phyloP scores from a whole-genome alignment of 257 asterid species.

The Plectranthus barbatus region DNA sequence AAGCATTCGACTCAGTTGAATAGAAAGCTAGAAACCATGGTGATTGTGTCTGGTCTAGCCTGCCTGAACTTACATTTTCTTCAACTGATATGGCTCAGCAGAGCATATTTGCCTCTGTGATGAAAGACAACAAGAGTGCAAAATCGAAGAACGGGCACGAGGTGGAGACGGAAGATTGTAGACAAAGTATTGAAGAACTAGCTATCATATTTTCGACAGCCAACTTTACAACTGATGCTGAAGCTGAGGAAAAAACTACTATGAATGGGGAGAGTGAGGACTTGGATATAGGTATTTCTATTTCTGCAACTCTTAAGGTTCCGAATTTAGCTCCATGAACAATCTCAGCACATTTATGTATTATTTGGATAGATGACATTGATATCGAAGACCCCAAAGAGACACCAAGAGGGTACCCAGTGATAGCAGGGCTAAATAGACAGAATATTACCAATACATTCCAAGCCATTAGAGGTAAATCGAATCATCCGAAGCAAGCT shows the following conservation, averaged over 20 bases:
- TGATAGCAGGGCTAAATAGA: conserved; percentile 56
- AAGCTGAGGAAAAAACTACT: conserved; percentile 32
- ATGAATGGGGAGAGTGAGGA: conserved; percentile 37
- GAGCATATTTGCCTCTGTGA: conserved; percentile 69
- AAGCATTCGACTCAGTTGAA: not conserved
- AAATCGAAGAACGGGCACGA: conserved; percentile 44
- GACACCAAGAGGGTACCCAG: conserved; percentile 58
- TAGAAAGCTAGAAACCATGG: not conserved
- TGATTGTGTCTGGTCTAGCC: not conserved
- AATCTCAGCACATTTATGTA: too few relatives aligned
- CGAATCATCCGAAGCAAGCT: too few relatives aligned
- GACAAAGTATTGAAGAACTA: conserved; percentile 48
- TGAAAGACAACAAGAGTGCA: conserved; percentile 55
- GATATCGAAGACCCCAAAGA: conserved; percentile 73
- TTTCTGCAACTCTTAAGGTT: not conserved
- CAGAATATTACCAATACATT: conserved; percentile 62
- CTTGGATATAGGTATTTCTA: conserved; percentile 62
- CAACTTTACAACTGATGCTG: conserved; percentile 47
- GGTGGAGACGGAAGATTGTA: conserved; percentile 39
- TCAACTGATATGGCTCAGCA: conserved; percentile 18
- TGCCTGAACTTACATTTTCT: not conserved
- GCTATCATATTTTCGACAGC: conserved; percentile 42
- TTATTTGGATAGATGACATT: conserved; percentile 52
- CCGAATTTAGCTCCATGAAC: too few relatives aligned
- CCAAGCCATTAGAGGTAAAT: conserved; percentile 67